Percentiles rank a stretch among this genome's conserved stretches.
Conservation (phyloP, 495 filamentous ascomycete species). For the Daldinia childiae region DNA sequence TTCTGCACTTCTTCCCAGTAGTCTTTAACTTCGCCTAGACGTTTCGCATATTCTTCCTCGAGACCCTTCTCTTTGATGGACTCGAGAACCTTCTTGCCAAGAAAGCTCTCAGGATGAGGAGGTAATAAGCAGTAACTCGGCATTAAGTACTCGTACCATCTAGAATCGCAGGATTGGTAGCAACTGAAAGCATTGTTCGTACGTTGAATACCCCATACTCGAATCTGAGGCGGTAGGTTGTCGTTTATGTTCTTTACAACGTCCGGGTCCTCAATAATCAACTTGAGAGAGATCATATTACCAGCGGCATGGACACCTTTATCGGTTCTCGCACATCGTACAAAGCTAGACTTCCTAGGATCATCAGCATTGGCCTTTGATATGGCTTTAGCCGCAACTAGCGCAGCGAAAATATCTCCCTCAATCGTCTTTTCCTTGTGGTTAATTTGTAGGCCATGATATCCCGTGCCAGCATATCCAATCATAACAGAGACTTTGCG, state of each 20-base stretch:
- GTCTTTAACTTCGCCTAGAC: slow-evolving; percentile 77
- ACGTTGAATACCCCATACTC: slow-evolving; percentile 89
- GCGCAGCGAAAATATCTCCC: slow-evolving; percentile 92
- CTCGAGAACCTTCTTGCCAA: slow-evolving; percentile 80
- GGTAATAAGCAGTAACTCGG: slow-evolving; percentile 90
- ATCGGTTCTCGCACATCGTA: slow-evolving; percentile 93
- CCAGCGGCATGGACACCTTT: slow-evolving; percentile 98
- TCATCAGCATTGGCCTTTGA: slow-evolving; percentile 96
- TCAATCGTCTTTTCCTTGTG: slow-evolving; percentile 88
- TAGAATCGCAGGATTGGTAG: slow-evolving; percentile 91
- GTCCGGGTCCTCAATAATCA: slow-evolving; percentile 91
- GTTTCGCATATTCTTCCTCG: slow-evolving; percentile 68
- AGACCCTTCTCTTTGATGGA: slow-evolving; percentile 75
- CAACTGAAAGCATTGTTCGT: slow-evolving; percentile 88
- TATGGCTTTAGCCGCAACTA: slow-evolving; percentile 89
- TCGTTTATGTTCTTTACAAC: slow-evolving; percentile 91
- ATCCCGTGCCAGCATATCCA: slow-evolving; percentile 96
- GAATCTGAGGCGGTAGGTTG: slow-evolving; percentile 83
- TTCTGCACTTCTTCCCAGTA: slow-evolving; percentile 87
- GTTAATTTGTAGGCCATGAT: slow-evolving; percentile 93
- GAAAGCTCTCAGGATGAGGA: slow-evolving; percentile 84
- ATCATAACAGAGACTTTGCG: slow-evolving; percentile 94
- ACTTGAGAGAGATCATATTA: slow-evolving; percentile 93
- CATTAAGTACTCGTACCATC: slow-evolving; percentile 96
- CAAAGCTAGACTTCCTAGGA: slow-evolving; percentile 93